These are phyloP conservation scores for Vairimorpha apis DNA, from an alignment of 371 early-diverging fungal species.

Conservation along the genomic window DNA sequence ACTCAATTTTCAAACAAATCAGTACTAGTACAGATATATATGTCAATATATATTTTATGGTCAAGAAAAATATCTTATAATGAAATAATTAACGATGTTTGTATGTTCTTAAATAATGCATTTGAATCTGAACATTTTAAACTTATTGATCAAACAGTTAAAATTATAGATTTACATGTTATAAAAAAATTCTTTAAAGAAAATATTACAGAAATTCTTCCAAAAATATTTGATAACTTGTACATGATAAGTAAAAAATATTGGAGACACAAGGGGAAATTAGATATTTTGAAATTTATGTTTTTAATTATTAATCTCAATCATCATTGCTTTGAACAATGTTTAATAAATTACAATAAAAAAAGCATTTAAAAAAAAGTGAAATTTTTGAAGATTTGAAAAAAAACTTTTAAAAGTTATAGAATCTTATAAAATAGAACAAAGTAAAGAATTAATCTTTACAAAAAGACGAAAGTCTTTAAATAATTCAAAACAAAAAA, in stretches of 20 bases:
- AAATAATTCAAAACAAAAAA: too few relatives aligned
- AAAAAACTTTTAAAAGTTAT: background rate
- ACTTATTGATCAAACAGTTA: conserved; percentile 7
- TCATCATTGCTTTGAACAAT: conserved; percentile 25
- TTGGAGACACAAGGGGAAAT: conserved; percentile 15
- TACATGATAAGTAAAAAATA: conserved; percentile 22
- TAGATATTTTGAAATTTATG: conserved; percentile 12
- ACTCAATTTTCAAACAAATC: background rate
- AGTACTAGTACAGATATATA: background rate
- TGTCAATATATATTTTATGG: background rate
- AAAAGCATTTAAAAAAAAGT: background rate
- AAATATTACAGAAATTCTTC: conserved; percentile 8
- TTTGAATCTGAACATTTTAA: conserved; percentile 15
- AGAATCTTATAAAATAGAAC: background rate
- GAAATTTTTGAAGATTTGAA: background rate
- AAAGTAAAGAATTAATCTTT: background rate
- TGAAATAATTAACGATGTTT: background rate
- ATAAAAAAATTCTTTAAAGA: background rate
- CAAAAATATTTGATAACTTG: conserved; percentile 28
- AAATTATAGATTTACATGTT: background rate
- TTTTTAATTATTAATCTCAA: conserved; percentile 16
- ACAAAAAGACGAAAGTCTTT: background rate
- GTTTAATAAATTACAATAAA: conserved; percentile 24
- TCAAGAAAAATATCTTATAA: background rate
- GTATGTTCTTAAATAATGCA: background rate